These are phyloP conservation scores for Botrytis squamosa DNA, from an alignment of 2,329 filamentous ascomycete species.

Conservation along the genomic window DNA sequence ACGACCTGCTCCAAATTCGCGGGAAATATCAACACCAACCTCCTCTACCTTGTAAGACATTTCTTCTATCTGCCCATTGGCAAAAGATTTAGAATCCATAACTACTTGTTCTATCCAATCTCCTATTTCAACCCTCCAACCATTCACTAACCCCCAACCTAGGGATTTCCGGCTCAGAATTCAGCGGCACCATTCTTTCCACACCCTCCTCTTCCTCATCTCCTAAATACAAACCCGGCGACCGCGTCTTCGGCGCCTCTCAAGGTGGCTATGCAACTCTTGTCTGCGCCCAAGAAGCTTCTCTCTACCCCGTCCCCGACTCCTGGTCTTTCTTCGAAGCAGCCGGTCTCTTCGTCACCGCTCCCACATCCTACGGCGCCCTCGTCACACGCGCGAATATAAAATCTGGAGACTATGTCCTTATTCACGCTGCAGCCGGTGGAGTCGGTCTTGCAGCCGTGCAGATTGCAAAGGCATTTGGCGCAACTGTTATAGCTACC, in stretches of 20 bases:
- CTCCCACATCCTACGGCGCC: constrained; percentile 83
- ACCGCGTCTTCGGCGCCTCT: constrained; percentile 79
- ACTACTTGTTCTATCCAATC: neutral
- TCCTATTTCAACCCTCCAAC: neutral
- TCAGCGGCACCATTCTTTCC: constrained; percentile 73
- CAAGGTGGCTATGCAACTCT: constrained; percentile 86
- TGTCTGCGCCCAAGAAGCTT: constrained; percentile 63
- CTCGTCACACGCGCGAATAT: constrained; percentile 76
- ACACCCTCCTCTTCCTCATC: constrained; percentile 53
- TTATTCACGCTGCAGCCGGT: constrained; percentile 89
- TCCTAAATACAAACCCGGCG: constrained; percentile 70
- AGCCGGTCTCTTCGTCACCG: constrained; percentile 87
- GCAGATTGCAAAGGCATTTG: constrained; percentile 88
- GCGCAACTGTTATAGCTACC: constrained; percentile 90
- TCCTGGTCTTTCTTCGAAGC: constrained; percentile 85
- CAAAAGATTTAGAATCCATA: neutral
- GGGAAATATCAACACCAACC: constrained; percentile 96
- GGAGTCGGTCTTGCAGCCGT: constrained; percentile 90
- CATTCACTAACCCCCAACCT: neutral
- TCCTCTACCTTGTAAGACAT: constrained; percentile 63
- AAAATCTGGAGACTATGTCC: constrained; percentile 77
- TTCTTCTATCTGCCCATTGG: neutral
- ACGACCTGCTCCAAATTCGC: constrained; percentile 91
- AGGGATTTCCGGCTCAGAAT: constrained; percentile 77
- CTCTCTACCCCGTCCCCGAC: constrained; percentile 70